Percentiles rank a stretch among this genome's conserved stretches.
Conservation (phyloP, 2,329 filamentous ascomycete genomes). For the Purpureocillium lavendulum region DNA sequence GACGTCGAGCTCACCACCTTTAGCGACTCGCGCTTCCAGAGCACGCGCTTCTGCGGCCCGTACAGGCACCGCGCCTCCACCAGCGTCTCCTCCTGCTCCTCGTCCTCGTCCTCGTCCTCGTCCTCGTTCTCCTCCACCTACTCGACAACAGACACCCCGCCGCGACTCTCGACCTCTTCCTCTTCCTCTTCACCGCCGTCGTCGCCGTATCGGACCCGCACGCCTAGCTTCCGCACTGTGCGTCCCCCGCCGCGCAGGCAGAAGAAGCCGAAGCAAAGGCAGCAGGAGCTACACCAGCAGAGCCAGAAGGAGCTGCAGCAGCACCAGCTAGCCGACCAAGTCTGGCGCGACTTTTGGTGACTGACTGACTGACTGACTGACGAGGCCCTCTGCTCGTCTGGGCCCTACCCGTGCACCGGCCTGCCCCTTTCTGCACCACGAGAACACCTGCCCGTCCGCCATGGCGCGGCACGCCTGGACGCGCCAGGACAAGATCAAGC, state of each 20-base stretch:
- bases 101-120: constrained; percentile 3
- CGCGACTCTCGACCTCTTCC: neutral
- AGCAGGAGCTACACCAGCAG: too few species aligned
- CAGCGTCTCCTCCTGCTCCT: neutral
- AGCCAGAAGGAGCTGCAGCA: too few species aligned
- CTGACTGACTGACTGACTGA: too few species aligned
- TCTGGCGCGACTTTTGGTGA: constrained; percentile 20
- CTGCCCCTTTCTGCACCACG: too few species aligned
- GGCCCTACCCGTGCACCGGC: too few species aligned
- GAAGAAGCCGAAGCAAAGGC: too few species aligned
- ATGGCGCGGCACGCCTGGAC: constrained; percentile 14
- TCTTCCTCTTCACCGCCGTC: neutral
- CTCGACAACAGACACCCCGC: too few species aligned
- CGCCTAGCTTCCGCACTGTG: too few species aligned
- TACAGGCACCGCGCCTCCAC: neutral
- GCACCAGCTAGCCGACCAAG: constrained; percentile 12
- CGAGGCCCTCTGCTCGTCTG: too few species aligned
- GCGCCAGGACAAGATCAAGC: constrained; percentile 22
- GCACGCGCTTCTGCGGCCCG: too few species aligned
- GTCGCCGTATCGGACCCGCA: too few species aligned
- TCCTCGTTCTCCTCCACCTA: neutral
- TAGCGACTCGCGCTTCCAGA: neutral
- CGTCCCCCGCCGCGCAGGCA: too few species aligned
- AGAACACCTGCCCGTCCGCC: neutral
- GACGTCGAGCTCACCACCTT: constrained; percentile 6